Evolutionary conservation across 2,329 filamentous ascomycete species (phyloP).

Genomic region (Fusarium sambucinum): DNA sequence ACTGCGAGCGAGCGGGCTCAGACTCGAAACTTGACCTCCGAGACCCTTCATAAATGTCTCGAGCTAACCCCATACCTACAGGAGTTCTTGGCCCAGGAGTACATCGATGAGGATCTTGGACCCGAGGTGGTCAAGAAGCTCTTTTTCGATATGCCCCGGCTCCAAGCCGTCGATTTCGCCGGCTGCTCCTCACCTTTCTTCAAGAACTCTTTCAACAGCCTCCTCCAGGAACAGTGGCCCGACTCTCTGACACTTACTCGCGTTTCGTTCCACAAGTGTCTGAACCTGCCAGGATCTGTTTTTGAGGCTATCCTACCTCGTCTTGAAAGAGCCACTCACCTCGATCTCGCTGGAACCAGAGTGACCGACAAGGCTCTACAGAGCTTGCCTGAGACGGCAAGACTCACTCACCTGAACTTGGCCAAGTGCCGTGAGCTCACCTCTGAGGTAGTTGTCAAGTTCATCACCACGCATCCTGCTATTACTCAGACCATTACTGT

Average conservation of each 20-base stretch:
- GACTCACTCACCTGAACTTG: slow-evolving; percentile 81
- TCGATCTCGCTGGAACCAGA: slow-evolving; percentile 83
- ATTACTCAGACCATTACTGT: slow-evolving; percentile 73
- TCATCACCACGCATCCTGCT: slow-evolving; percentile 77
- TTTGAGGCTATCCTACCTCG: slow-evolving; percentile 79
- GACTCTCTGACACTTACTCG: slow-evolving; percentile 70
- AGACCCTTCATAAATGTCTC: slow-evolving; percentile 78
- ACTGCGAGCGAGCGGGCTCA: slow-evolving; percentile 80
- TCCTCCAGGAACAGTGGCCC: slow-evolving; percentile 66
- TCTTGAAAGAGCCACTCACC: slow-evolving; percentile 76
- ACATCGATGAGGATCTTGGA: slow-evolving; percentile 81
- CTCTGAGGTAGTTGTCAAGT: slow-evolving; percentile 75
- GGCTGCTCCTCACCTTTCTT: slow-evolving; percentile 78
- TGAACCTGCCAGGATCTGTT: slow-evolving; percentile 73
- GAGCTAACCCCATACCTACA: slow-evolving; percentile 78
- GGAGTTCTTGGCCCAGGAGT: slow-evolving; percentile 84
- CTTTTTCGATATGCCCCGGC: slow-evolving; percentile 72
- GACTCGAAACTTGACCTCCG: slow-evolving; percentile 80
- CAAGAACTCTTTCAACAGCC: slow-evolving; percentile 71
- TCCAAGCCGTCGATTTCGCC: slow-evolving; percentile 81
- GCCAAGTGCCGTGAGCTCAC: slow-evolving; percentile 79
- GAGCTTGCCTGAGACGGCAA: slow-evolving; percentile 77
- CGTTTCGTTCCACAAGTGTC: slow-evolving; percentile 83
- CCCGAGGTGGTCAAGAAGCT: slow-evolving; percentile 76
- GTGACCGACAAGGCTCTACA: slow-evolving; percentile 78